phyloP scores from a whole-genome alignment of 176 grass and related monocot genomes.

The Aegilops bicornis region DNA sequence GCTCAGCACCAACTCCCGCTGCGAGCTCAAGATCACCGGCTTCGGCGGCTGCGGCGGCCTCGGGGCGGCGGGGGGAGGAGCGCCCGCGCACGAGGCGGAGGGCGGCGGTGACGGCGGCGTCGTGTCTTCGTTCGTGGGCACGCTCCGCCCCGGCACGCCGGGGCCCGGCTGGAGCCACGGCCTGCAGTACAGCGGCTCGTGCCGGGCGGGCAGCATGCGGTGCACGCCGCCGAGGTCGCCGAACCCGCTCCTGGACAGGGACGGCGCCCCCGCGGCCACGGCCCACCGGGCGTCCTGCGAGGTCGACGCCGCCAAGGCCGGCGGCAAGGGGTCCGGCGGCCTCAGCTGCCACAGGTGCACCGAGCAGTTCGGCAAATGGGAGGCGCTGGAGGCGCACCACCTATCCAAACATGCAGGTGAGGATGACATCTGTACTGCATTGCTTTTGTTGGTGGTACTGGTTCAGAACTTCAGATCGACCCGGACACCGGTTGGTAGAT shows the following conservation, averaged over 20 bases:
- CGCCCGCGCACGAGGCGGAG: background rate
- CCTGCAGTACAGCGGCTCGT: conserved; percentile 48
- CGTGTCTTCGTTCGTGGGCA: conserved; percentile 69
- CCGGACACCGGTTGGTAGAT: conserved; percentile 21
- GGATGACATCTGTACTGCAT: background rate
- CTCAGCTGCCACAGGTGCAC: conserved; percentile 67
- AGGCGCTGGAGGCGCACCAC: conserved; percentile 85
- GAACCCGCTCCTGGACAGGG: conserved; percentile 45
- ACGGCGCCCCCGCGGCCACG: background rate
- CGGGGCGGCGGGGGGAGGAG: background rate
- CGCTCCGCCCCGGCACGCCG: conserved; percentile 78
- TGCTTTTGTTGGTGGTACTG: background rate
- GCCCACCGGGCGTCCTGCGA: conserved; percentile 56
- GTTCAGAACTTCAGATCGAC: background rate
- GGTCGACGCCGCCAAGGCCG: conserved; percentile 2
- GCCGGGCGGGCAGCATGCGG: conserved; percentile 48
- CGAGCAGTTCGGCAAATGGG: conserved; percentile 76
- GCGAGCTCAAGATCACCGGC: conserved; percentile 91
- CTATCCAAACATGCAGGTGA: conserved; percentile 89
- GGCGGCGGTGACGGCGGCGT: background rate
- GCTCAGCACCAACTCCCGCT: conserved; percentile 86
- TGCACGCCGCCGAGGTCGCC: conserved; percentile 81
- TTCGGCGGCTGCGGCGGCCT: conserved; percentile 58
- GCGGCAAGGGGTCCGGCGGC: conserved; percentile 27
- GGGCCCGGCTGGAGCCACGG: conserved; percentile 68